These are phyloP conservation scores for Wickerhamiella brachini DNA, from an alignment of 805 yeast species.

Conservation along the genomic window DNA sequence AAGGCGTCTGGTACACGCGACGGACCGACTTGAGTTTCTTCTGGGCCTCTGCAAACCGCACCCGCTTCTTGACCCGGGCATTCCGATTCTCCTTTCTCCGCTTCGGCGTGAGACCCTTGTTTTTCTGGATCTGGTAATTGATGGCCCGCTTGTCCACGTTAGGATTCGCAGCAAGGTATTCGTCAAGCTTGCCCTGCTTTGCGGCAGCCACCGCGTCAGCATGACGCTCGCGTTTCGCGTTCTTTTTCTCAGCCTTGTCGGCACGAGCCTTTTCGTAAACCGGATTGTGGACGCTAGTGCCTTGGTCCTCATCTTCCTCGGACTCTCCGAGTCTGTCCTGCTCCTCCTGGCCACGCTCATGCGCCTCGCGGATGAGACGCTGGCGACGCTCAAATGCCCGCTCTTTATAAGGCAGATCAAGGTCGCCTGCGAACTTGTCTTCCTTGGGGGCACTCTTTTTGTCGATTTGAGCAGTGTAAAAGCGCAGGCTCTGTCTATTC, in stretches of 20 bases:
- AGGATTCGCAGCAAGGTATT: slow-evolving; percentile 50
- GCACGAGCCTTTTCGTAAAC: slow-evolving; percentile 47
- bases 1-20: slow-evolving; percentile 65
- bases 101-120: slow-evolving; percentile 89
- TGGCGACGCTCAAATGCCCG: slow-evolving; percentile 83
- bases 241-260: slow-evolving; percentile 34
- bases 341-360: slow-evolving; percentile 57
- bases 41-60: slow-evolving; percentile 86
- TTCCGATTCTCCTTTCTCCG: slow-evolving; percentile 90
- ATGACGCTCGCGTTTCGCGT: slow-evolving; percentile 50
- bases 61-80: slow-evolving; percentile 96
- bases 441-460: slow-evolving; percentile 33
- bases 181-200: slow-evolving; percentile 69
- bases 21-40: slow-evolving; percentile 85
- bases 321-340: slow-evolving; percentile 38
- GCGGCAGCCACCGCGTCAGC: slow-evolving; percentile 62
- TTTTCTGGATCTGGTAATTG: slow-evolving; percentile 87
- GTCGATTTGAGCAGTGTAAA: slow-evolving; percentile 94
- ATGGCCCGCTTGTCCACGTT: slow-evolving; percentile 87
- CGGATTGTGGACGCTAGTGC: slow-evolving; percentile 16
- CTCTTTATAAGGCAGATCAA: slow-evolving; percentile 83
- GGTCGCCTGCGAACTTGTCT: slow-evolving; percentile 48
- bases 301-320: slow-evolving; percentile 14
- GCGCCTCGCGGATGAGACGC: slow-evolving; percentile 74
- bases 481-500: slow-evolving; percentile 76